Base-by-base conservation (phyloP, 2,329 filamentous ascomycete genomes). In the Botrytis hyacinthi region DNA sequence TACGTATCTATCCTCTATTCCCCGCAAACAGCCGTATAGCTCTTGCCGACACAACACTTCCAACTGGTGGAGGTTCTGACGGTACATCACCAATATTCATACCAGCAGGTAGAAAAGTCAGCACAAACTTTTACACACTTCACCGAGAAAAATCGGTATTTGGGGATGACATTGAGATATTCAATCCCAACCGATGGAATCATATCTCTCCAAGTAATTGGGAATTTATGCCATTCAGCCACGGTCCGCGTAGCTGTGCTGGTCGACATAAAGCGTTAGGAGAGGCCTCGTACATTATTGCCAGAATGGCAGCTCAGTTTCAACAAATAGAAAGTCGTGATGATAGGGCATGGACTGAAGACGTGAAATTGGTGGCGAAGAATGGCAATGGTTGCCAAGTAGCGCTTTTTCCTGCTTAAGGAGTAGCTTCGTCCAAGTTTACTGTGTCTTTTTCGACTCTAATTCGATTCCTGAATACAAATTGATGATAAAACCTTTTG, bases 101-200 rank as follows among this genome's bases (percentile, higher is more conserved):
- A 12, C 48, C 65, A 32, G 61, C 72, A 46, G 75, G 76, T 20
- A 59, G 44, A 20, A 72, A 35, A 29, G 51, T 72, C 1, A 44
- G 40, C 20, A 70, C 66, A 22, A 70, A 46, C 26, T 54, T 74
- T 48, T 66, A 74, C 57, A 51, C 71, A 26, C 42, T 74, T 2
- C 63, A 72, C 48, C 42, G 71, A 32, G 37, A 72, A 5, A 29
- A 48, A 32, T 44, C 32, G 14, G 61, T 94, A 77, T 94, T 92
- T 91, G 92, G 92, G 1, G 79, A 86, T 0, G 90, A 93, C 74
- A 91, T 89, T 0, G 88, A 92, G 14, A 85, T 88, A 1, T 96
- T 94, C 82, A 84, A 87, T 8, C 93, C 93, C 0, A 92, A 93
- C 82, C 85, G 93, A 37, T 96, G 93, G 93, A 81, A 80, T 40